Percentiles rank a stretch among this genome's conserved stretches.
phyloP scores from a whole-genome alignment of 208 protist genomes.

The Acanthamoeba triangularis region DNA sequence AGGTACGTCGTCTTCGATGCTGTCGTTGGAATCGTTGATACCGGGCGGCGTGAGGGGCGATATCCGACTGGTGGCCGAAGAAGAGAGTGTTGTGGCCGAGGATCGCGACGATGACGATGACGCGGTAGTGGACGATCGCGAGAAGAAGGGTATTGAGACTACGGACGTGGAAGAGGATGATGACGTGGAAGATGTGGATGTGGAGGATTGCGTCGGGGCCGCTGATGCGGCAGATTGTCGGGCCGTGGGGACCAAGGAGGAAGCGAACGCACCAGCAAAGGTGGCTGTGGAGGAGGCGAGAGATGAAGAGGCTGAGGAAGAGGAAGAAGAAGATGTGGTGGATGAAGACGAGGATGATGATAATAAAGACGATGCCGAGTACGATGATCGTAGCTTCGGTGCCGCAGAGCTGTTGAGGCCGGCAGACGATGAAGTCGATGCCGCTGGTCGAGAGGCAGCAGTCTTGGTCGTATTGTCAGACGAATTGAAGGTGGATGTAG shows the following conservation, averaged over 20 bases:
- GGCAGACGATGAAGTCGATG: neutral
- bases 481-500: neutral
- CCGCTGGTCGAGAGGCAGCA: neutral
- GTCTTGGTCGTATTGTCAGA: neutral
- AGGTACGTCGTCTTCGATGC: slow-evolving; percentile 33
- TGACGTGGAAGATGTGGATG: neutral
- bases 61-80: neutral
- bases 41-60: neutral
- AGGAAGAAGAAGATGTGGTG: neutral
- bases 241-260: neutral
- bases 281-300: neutral
- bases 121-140: neutral
- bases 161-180: neutral
- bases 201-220: neutral
- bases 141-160: slow-evolving; percentile 23
- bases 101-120: neutral
- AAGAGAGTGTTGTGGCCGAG: neutral
- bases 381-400: too few relatives aligned
- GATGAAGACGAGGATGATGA: too few relatives aligned
- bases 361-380: too few relatives aligned
- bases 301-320: neutral
- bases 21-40: neutral
- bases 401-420: neutral
- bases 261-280: neutral
- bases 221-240: neutral